Conservation (phyloP, 805 yeast species). For the Vanderwaltozyma yarrowii region DNA sequence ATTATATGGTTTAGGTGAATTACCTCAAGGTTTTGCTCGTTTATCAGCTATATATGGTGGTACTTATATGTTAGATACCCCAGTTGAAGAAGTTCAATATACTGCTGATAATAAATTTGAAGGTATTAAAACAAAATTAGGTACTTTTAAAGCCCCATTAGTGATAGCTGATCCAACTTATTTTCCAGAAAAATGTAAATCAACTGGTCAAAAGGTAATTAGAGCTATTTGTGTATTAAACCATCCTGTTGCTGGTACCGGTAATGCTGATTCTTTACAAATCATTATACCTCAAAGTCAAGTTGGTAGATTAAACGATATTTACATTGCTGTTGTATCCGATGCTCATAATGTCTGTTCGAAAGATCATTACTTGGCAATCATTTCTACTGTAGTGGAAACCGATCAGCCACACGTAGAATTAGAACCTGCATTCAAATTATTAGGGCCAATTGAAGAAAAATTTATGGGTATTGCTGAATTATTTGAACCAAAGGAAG, state of each 20-base stretch:
- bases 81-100: constrained; percentile 79
- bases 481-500: constrained; percentile 74
- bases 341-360: constrained; percentile 85
- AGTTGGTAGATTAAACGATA: constrained; percentile 84
- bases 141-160: constrained; percentile 81
- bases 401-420: constrained; percentile 89
- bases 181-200: constrained; percentile 54
- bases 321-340: constrained; percentile 85
- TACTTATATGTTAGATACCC: constrained; percentile 95
- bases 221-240: constrained; percentile 69
- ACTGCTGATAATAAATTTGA: constrained; percentile 60
- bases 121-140: constrained; percentile 89
- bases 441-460: constrained; percentile 70
- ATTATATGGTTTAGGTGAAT: constrained; percentile 89
- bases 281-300: constrained; percentile 96
- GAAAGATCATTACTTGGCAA: constrained; percentile 82
- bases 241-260: constrained; percentile 78
- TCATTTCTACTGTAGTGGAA: constrained; percentile 88
- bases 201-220: constrained; percentile 30
- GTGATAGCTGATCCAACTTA: constrained; percentile 98
- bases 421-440: constrained; percentile 85
- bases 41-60: constrained; percentile 97
- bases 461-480: constrained; percentile 93
- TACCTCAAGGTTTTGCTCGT: constrained; percentile 98
- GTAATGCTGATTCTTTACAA: constrained; percentile 81